These are phyloP conservation scores for Cicer judaicum DNA, from an alignment of 306 rosid species.

Conservation along the genomic window DNA sequence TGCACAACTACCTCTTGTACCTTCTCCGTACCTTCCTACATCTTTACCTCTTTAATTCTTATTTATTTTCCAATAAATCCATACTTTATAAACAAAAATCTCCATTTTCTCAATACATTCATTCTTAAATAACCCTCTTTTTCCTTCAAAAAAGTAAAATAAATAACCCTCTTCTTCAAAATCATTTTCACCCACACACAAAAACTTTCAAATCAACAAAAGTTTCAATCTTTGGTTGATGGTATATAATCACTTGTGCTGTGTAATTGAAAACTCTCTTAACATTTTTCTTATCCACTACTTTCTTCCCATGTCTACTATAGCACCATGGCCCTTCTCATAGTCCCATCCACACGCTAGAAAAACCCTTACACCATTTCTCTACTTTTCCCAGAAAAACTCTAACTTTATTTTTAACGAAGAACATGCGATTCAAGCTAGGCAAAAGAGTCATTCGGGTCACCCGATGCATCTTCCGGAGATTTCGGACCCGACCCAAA, in stretches of 20 bases:
- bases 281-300: too few relatives aligned
- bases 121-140: too few relatives aligned
- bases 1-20: not conserved
- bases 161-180: too few relatives aligned
- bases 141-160: too few relatives aligned
- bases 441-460: slow-evolving; percentile 60
- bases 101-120: too few relatives aligned
- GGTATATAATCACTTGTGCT: too few relatives aligned
- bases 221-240: too few relatives aligned
- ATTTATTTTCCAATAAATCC: not conserved
- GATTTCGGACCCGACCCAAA: slow-evolving; percentile 43
- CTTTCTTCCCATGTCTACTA: too few relatives aligned
- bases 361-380: slow-evolving; percentile 1
- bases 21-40: not conserved
- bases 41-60: not conserved
- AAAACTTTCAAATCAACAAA: too few relatives aligned
- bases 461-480: slow-evolving; percentile 54
- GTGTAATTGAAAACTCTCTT: too few relatives aligned
- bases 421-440: slow-evolving; percentile 61
- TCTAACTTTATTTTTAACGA: not conserved
- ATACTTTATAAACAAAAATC: not conserved
- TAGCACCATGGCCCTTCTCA: slow-evolving; percentile 50
- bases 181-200: too few relatives aligned
- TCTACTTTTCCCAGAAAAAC: not conserved
- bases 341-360: slow-evolving; percentile 24